These are phyloP conservation scores for Glycine latifolia DNA, from an alignment of 306 rosid genomes.

Conservation along the genomic window DNA sequence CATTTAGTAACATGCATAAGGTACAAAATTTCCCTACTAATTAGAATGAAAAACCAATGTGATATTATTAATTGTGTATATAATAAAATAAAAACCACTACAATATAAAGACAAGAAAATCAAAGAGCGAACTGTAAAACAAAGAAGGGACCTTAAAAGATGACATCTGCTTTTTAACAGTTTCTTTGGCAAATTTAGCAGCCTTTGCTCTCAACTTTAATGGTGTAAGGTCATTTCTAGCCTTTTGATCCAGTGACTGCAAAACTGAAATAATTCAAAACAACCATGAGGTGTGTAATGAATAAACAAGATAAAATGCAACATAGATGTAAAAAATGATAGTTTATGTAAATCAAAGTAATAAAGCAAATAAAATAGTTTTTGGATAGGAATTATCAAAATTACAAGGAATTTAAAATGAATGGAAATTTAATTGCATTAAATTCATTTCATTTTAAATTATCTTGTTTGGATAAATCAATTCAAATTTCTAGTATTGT, in stretches of 20 bases:
- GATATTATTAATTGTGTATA: not conserved
- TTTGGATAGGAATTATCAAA: not conserved
- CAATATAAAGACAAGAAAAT: slow-evolving; percentile 17
- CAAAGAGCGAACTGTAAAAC: slow-evolving; percentile 35
- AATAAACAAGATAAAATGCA: slow-evolving; percentile 27
- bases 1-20: slow-evolving; percentile 55
- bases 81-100: not conserved
- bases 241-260: slow-evolving; percentile 91
- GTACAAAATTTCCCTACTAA: slow-evolving; percentile 25
- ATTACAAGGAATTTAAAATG: not conserved
- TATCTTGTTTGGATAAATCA: not conserved
- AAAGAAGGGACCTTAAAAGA: slow-evolving; percentile 80
- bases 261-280: slow-evolving; percentile 79
- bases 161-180: slow-evolving; percentile 89
- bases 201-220: slow-evolving; percentile 94
- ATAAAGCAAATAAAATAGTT: not conserved
- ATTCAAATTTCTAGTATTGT: too few species aligned
- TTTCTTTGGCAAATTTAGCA: slow-evolving; percentile 91
- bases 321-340: not conserved
- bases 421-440: not conserved
- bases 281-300: slow-evolving; percentile 38
- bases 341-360: slow-evolving; percentile 22
- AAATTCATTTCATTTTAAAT: not conserved
- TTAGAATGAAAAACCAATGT: slow-evolving; percentile 8
- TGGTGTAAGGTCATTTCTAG: slow-evolving; percentile 85